Evolutionary conservation across 495 filamentous ascomycete genomes (phyloP), one percentile per base, ranked within the genome.

Genomic region (Astrocystis sublimbata): DNA sequence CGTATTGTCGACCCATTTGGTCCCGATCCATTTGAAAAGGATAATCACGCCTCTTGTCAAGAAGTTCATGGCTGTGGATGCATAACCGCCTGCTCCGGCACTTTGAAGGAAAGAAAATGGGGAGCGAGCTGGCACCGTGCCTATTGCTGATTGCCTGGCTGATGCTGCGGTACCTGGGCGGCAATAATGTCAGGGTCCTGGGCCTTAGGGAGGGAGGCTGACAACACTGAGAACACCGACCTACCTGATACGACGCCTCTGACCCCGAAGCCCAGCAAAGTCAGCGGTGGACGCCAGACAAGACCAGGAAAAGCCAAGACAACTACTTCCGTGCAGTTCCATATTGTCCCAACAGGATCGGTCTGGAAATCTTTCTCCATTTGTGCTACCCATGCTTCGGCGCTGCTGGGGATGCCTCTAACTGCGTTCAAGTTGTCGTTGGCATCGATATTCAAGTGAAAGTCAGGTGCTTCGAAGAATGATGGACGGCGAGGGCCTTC

Each of bases 61-160:
- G 13, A 36, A 3, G 23, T 55, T 4, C 52, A 55, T 55, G 13
- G 15, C 52, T 10, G 36, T 6, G 17, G 19, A 35, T 28, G 35
- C 52, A 42, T 55, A 55, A 35, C 52, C 52, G 7, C 52, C 35
- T 6, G 13, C 52, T 8, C 36, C 36, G 19, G 52, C 52, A 19
- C 52, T 55, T 24, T 55, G 52, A 30, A 55, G 52, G 19, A 26
- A 17, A 26, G 52, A 19, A 8, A 55, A 42, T 5, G 7, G 12
- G 1, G 52, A 55, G 15, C 23, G 10, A 38, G 52, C 35, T 28
- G 21, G 2, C 6, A 41, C 6, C 23, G 23, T 2, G 52, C 36
- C 35, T 30, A 23, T 1, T n/a, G 6, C 13, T n/a, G 52, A 55
- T 1, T 55, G 52, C 15, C 10, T 8, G 19, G 35, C 36, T 28